Conservation (phyloP, 345 rosid genomes). For the Eucalyptus victrix region DNA sequence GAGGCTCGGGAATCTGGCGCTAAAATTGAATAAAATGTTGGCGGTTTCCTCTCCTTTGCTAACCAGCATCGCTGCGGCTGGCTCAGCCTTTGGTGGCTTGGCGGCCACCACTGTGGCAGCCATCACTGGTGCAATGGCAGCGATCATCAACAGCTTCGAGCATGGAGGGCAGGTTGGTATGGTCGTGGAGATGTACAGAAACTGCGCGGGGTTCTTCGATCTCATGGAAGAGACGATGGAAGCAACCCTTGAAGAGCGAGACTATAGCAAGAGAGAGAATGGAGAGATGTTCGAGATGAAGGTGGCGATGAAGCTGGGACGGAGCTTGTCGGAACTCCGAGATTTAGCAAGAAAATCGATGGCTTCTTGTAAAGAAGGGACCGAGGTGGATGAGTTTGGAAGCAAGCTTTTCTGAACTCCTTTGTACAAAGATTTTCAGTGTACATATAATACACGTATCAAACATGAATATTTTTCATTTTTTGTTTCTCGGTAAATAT, state of each 20-base stretch:
- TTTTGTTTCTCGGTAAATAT: no score
- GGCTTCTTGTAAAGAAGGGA: not conserved
- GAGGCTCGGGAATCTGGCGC: slow-evolving; percentile 20
- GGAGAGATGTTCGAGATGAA: slow-evolving; percentile 25
- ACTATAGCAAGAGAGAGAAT: slow-evolving; percentile 13
- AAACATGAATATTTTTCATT: not conserved
- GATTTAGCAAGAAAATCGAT: slow-evolving; percentile 16
- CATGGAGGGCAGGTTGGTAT: slow-evolving; percentile 42
- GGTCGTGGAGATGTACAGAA: slow-evolving; percentile 48
- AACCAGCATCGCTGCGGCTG: slow-evolving; percentile 15
- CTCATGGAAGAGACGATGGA: slow-evolving; percentile 18
- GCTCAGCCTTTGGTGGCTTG: slow-evolving; percentile 2
- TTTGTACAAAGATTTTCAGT: not conserved
- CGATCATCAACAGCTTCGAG: slow-evolving; percentile 15
- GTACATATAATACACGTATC: not conserved
- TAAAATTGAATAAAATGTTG: slow-evolving; percentile 27
- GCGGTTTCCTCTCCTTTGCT: slow-evolving; percentile 33
- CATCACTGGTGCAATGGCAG: slow-evolving; percentile 18
- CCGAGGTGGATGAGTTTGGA: slow-evolving; percentile 17
- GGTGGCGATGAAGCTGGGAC: slow-evolving; percentile 28
- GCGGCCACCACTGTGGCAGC: slow-evolving; percentile 7
- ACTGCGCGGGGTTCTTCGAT: slow-evolving; percentile 27
- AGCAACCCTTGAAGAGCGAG: slow-evolving; percentile 1
- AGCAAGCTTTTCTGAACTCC: slow-evolving; percentile 26
- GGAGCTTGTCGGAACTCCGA: slow-evolving; percentile 34